These are phyloP conservation scores for Apiospora saccharicola DNA, from an alignment of 2,329 filamentous ascomycete genomes.

Conservation along the genomic window DNA sequence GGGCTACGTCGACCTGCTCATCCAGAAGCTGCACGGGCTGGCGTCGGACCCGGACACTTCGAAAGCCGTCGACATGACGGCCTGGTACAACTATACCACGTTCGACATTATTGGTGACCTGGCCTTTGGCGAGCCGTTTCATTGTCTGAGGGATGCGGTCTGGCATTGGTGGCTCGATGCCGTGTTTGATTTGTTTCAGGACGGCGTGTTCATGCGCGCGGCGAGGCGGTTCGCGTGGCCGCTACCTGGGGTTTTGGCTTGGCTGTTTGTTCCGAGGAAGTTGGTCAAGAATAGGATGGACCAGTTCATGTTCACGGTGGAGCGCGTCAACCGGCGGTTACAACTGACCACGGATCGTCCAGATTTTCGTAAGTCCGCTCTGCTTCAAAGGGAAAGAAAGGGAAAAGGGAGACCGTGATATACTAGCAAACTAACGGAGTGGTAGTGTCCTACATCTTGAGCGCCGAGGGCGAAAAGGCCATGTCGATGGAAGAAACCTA, in stretches of 20 bases:
- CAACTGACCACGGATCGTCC: constrained; percentile 7
- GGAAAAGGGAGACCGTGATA: too few relatives aligned
- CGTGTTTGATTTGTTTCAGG: constrained; percentile 18
- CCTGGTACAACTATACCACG: constrained; percentile 29
- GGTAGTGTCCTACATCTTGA: constrained; percentile 20
- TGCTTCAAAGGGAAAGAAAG: too few relatives aligned
- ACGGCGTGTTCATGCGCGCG: constrained; percentile 23
- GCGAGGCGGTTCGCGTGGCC: neutral
- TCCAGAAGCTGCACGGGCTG: constrained; percentile 44
- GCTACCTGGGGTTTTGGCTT: neutral
- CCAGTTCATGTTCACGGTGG: constrained; percentile 22
- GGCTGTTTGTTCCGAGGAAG: constrained; percentile 14
- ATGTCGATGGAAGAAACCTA: constrained; percentile 23
- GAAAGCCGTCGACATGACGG: constrained; percentile 30
- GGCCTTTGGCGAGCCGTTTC: constrained; percentile 21
- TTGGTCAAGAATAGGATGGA: constrained; percentile 19
- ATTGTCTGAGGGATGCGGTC: constrained; percentile 20
- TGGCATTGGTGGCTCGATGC: constrained; percentile 24
- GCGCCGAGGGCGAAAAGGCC: constrained; percentile 20
- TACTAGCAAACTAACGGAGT: too few relatives aligned
- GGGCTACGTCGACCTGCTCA: constrained; percentile 44
- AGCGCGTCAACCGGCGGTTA: constrained; percentile 13
- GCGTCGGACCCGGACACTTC: constrained; percentile 26
- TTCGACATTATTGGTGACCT: constrained; percentile 25
- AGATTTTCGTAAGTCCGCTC: constrained; percentile 3